Evolutionary conservation across 345 rosid species (phyloP).

Genomic region (Lepidium africanum): DNA sequence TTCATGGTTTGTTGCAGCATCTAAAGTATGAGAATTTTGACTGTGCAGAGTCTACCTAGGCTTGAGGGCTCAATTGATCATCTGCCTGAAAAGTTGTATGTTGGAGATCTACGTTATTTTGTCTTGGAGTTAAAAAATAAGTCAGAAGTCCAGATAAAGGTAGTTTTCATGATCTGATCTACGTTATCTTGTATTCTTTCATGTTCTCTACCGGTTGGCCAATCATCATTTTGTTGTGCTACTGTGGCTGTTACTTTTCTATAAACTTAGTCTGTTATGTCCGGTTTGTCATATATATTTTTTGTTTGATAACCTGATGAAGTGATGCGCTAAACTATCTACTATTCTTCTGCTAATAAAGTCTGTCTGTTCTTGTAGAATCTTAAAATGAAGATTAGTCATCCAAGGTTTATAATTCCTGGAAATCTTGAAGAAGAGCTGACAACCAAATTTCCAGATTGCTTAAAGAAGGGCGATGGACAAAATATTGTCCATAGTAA

Average conservation of each 20-base stretch:
- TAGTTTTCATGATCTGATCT: conserved; percentile 20
- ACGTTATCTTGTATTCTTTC: background rate
- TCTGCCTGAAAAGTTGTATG: conserved; percentile 62
- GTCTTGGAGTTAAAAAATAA: conserved; percentile 68
- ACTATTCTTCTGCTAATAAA: conserved; percentile 15
- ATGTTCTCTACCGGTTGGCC: background rate
- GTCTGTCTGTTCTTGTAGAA: conserved; percentile 42
- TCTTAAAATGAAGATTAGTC: conserved; percentile 85
- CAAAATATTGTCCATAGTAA: conserved; percentile 27
- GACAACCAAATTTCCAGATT: conserved; percentile 49
- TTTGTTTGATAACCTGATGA: conserved; percentile 7
- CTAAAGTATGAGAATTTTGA: conserved; percentile 8
- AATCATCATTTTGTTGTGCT: background rate
- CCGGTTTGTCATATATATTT: background rate
- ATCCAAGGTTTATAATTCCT: conserved; percentile 64
- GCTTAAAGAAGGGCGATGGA: conserved; percentile 51
- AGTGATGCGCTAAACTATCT: conserved; percentile 6
- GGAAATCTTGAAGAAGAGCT: conserved; percentile 46
- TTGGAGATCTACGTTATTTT: conserved; percentile 67
- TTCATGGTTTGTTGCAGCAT: conserved; percentile 8
- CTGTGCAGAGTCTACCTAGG: conserved; percentile 68
- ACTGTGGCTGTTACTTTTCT: conserved; percentile 8
- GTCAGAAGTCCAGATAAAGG: conserved; percentile 73
- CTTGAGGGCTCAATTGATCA: conserved; percentile 63
- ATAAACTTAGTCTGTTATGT: conserved; percentile 1